Conservation (phyloP, 805 yeast genomes). For the Candida dendrica region DNA sequence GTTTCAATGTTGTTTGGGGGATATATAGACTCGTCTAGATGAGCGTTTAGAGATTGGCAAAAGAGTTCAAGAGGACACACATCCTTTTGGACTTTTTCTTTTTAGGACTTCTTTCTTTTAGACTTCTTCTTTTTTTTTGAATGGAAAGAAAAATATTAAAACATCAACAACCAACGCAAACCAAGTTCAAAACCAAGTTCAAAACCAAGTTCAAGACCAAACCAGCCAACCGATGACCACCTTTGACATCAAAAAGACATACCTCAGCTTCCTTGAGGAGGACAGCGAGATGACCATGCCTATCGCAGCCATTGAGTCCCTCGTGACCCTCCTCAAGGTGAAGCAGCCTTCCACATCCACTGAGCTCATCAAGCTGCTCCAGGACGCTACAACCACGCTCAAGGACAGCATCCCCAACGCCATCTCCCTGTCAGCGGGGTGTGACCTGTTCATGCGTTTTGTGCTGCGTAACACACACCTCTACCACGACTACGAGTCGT, state of each 20-base stretch:
- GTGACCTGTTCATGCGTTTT: constrained; percentile 92
- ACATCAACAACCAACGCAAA: background rate
- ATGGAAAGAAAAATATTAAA: too few species aligned
- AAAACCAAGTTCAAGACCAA: too few species aligned
- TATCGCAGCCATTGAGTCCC: constrained; percentile 93
- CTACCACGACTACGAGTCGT: constrained; percentile 91
- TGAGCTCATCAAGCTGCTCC: constrained; percentile 77
- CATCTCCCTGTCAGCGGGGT: constrained; percentile 91
- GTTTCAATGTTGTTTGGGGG: too few species aligned
- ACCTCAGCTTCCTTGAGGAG: constrained; percentile 72
- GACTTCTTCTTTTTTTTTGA: too few species aligned
- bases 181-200: too few species aligned
- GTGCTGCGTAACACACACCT: constrained; percentile 84
- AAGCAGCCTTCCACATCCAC: constrained; percentile 92
- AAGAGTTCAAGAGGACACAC: too few species aligned
- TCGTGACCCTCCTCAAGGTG: constrained; percentile 73
- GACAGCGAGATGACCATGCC: constrained; percentile 99
- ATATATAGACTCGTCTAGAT: too few species aligned
- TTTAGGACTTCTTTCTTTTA: too few species aligned
- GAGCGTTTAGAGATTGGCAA: too few species aligned
- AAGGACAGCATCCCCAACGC: constrained; percentile 83
- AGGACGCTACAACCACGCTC: constrained; percentile 66
- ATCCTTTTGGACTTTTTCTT: too few species aligned
- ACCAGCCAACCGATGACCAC: constrained; percentile 12
- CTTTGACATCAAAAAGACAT: constrained; percentile 79